A percentile compares a stretch with the other conserved stretches of the same genome.
Evolutionary conservation across 495 filamentous ascomycete species (phyloP).

Genomic region (Podospora tetraspora): DNA sequence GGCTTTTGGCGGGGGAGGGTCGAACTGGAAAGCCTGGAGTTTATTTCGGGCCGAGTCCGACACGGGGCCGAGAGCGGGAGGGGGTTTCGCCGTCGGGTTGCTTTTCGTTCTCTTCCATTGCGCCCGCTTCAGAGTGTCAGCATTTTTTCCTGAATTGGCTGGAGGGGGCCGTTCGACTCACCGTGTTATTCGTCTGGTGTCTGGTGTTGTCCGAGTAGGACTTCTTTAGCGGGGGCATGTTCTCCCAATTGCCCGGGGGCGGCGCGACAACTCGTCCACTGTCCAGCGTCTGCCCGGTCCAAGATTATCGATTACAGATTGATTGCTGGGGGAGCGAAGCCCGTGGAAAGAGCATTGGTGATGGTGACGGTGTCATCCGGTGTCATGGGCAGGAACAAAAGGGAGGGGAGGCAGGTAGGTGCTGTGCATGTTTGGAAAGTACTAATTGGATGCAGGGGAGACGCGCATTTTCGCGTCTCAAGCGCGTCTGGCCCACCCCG

Average conservation of each 20-base stretch:
- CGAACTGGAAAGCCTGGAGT: slow-evolving; percentile 45
- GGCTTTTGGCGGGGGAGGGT: slow-evolving; percentile 15
- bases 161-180: not conserved
- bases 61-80: slow-evolving; percentile 36
- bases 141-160: not conserved
- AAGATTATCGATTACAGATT: not conserved
- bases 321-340: not conserved
- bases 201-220: slow-evolving; percentile 47
- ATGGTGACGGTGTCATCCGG: not conserved
- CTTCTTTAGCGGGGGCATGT: slow-evolving; percentile 41
- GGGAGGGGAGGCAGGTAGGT: not conserved
- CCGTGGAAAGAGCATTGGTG: not conserved
- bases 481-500: not conserved
- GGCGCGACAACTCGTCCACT: slow-evolving; percentile 28
- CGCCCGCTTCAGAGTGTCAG: slow-evolving; percentile 30
- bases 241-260: not conserved
- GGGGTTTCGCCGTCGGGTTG: slow-evolving; percentile 32
- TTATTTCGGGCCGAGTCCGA: slow-evolving; percentile 48
- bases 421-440: not conserved
- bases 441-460: not conserved
- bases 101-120: slow-evolving; percentile 49
- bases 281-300: not conserved
- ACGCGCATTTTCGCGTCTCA: not conserved
- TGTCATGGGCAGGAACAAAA: not conserved
- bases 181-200: slow-evolving; percentile 16